These are phyloP conservation scores for Bipolaris victoriae DNA, from an alignment of 2,329 filamentous ascomycete genomes.

Conservation along the genomic window DNA sequence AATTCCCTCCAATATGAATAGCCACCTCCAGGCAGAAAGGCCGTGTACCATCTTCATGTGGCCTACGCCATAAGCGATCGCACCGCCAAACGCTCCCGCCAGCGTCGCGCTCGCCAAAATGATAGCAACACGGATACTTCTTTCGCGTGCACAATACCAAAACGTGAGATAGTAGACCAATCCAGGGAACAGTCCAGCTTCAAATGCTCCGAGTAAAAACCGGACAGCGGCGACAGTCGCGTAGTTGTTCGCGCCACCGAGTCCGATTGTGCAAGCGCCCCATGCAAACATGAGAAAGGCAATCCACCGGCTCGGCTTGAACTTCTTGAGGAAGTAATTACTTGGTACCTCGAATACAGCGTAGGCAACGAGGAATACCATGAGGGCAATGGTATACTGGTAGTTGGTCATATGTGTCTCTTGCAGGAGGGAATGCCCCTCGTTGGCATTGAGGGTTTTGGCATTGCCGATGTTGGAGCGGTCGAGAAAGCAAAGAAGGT, in stretches of 20 bases:
- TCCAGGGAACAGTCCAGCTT: conserved; percentile 40
- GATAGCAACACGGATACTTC: conserved; percentile 64
- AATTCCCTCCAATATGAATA: conserved; percentile 37
- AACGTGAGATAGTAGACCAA: conserved; percentile 61
- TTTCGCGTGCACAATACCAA: conserved; percentile 63
- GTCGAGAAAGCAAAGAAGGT: conserved; percentile 69
- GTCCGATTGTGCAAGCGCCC: conserved; percentile 54
- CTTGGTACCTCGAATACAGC: conserved; percentile 58
- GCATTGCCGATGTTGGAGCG: conserved; percentile 67
- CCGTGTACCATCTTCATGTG: conserved; percentile 48
- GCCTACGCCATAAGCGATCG: conserved; percentile 60
- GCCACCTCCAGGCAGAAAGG: conserved; percentile 43
- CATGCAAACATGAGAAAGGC: conserved; percentile 55
- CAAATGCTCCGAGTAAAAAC: conserved; percentile 49
- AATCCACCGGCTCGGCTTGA: conserved; percentile 53
- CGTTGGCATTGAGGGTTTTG: conserved; percentile 66
- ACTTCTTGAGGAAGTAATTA: conserved; percentile 66
- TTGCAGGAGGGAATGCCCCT: conserved; percentile 66
- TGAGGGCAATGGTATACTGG: conserved; percentile 55
- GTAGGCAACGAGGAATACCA: conserved; percentile 40
- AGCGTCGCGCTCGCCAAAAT: conserved; percentile 63
- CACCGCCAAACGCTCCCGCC: conserved; percentile 62
- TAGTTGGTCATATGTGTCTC: conserved; percentile 66
- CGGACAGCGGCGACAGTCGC: conserved; percentile 50
- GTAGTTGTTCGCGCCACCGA: conserved; percentile 53